Base-by-base conservation (phyloP, 805 yeast genomes). In the Grigorovia humatica region DNA sequence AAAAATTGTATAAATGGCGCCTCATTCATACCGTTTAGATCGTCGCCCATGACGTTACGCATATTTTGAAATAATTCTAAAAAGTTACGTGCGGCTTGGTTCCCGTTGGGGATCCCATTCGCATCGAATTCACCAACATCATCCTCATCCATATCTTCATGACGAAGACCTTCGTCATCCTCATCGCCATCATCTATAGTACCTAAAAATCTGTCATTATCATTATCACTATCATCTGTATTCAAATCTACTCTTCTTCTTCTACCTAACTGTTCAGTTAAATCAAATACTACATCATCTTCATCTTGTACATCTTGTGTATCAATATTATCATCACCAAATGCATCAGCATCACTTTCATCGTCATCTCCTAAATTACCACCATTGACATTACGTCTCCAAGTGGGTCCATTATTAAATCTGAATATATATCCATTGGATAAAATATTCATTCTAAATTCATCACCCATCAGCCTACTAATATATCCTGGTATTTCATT, bases 401-500 rank as follows among this genome's bases (percentile, higher is more conserved):
- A 55, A 40, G 59, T 52, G 35, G 59, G 57, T 46, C 59, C 65
- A 51, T 63, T 57, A 52, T 59, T 63, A 38, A 64, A 59, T 9
- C 63, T 58, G 46, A 59, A 57, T 20, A 59, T 55, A 48, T 56
- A 59, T 17, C 64, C 64, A 52, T 58, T 63, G 4, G 60, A 62
- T 44, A 59, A 52, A 29, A 59, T 64, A 52, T 58, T 58, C 7
- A 63, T 63, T 50, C 67, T 59, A 48, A 65, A 66, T 48, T 64
- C 68, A 53, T 67, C 70, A 13, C 71, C 68, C 63, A 65, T 61
- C 1, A 62, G 61, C 52, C 77, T 61, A 45, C 74, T 67, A 30
- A 77, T 67, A 52, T 72, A 76, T 0, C 80, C 77, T 47, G 76
- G 73, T 20, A 81, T 70, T 15, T 78, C 82, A 57, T 82, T 83